A percentile compares a stretch with the other conserved stretches of the same genome.
phyloP scores from a whole-genome alignment of 2,329 filamentous ascomycete genomes.

The Monilinia vaccinii-corymbosi region DNA sequence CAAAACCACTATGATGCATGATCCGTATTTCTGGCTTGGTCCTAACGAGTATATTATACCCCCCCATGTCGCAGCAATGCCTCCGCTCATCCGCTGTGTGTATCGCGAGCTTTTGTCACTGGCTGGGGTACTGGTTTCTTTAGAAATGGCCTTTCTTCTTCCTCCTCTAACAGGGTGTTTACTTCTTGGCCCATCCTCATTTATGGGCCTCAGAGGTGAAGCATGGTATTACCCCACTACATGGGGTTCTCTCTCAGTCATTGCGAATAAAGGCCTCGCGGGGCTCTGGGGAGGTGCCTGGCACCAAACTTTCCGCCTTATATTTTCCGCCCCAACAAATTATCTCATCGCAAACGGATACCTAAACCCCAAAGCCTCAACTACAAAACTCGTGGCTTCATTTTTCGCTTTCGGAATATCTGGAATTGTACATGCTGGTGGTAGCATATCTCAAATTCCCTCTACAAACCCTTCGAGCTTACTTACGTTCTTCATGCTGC shows the following conservation, averaged over 20 bases:
- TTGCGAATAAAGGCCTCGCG: conserved; percentile 57
- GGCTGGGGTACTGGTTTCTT: conserved; percentile 46
- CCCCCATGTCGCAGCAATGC: conserved; percentile 35
- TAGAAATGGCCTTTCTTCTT: conserved; percentile 52
- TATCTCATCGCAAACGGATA: conserved; percentile 37
- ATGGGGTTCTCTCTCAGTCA: conserved; percentile 48
- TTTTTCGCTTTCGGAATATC: conserved; percentile 55
- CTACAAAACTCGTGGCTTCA: conserved; percentile 30
- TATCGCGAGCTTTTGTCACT: conserved; percentile 51
- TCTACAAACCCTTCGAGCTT: conserved; percentile 42
- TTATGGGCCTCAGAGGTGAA: conserved; percentile 45
- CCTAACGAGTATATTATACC: conserved; percentile 37
- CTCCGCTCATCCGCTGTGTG: conserved; percentile 38
- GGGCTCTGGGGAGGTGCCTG: conserved; percentile 83
- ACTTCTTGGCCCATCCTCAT: conserved; percentile 37
- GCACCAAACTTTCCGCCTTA: conserved; percentile 82
- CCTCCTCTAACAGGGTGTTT: conserved; percentile 48
- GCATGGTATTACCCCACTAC: conserved; percentile 52
- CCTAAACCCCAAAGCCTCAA: conserved; percentile 30
- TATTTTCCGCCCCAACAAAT: conserved; percentile 52
- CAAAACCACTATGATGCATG: conserved; percentile 60
- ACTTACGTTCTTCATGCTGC: conserved; percentile 61
- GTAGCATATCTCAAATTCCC: conserved; percentile 58
- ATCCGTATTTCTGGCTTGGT: conserved; percentile 66
- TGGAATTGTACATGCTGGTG: conserved; percentile 60